Evolutionary conservation across 2,329 filamentous ascomycete genomes (phyloP), one percentile per base, ranked within the genome.

Genomic region (Knufia fluminis): DNA sequence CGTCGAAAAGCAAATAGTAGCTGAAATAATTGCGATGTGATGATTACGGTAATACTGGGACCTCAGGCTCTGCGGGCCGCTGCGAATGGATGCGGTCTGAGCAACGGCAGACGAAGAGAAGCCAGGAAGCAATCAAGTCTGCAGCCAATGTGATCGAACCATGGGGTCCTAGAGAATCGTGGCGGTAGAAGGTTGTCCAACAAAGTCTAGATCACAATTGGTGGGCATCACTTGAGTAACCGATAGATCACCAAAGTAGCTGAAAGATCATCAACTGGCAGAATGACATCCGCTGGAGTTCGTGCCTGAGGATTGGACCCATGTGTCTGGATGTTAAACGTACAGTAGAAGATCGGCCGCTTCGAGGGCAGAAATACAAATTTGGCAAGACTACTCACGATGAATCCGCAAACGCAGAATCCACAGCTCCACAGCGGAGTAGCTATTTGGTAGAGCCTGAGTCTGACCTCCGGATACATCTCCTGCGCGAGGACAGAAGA

Each of bases 41-140:
- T 35, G 39, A 48, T 48, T 26, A 48, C 45, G 28, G 33, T 48
- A 48, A 48, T 48, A 48, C 45, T 40, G 35, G 35, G 45, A 48
- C 45, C 23, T 24, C 14, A 17, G 33, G 35, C 33, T 39, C 2
- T 28, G 42, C 45, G 35, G 45, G 3, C 45, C 35, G 45, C 45
- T 26, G 44, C 44, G 44, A 20, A 22, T 20, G 31, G 28, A 24
- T 23, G 14, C 22, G 22, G 10, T 48, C 4, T 22, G 19, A 45
- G n/a, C 10, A 14, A 40, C 17, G 19, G 20, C n/a, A 20, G 22
- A 31, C 23, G 22, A 22, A 32, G 14, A 14, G 19, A 26, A 31
- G 33, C n/a, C 19, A 19, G 24, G 45, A 40, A 40, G 45, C 23
- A 28, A 19, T 39, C 35, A 31, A 35, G 35, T 19, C 17, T 4